phyloP scores from a whole-genome alignment of 139 green algal genomes.

The Chloropicon primus region DNA sequence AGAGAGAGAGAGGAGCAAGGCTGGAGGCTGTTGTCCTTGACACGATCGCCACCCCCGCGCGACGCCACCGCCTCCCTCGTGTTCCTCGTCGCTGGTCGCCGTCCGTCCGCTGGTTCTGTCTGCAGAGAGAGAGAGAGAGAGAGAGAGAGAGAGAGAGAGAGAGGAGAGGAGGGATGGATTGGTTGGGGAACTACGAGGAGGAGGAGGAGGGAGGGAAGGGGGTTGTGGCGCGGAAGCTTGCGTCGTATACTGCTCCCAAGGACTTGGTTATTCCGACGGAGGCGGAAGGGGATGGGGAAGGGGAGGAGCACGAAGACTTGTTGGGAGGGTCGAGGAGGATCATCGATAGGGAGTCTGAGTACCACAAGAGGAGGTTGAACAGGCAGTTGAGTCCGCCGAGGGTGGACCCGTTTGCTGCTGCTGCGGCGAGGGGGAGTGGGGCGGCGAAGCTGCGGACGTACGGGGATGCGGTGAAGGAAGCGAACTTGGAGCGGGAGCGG shows the following conservation, averaged over 20 bases:
- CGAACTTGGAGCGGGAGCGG: conserved; percentile 60
- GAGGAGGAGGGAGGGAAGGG: neutral
- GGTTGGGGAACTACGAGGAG: no score
- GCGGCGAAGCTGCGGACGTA: neutral
- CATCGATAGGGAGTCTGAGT: conserved; percentile 82
- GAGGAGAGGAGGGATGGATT: no score
- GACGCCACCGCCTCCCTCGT: no score
- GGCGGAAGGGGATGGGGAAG: conserved; percentile 26
- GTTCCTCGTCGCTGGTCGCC: no score
- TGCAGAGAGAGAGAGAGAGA: no score
- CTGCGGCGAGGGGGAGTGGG: neutral
- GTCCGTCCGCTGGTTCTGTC: no score
- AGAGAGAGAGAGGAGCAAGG: no score
- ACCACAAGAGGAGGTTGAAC: conserved; percentile 56
- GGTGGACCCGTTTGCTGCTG: conserved; percentile 67
- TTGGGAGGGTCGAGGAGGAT: conserved; percentile 31
- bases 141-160: no score
- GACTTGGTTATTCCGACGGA: conserved; percentile 41
- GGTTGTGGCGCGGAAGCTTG: conserved; percentile 32
- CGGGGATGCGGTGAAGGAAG: conserved; percentile 68
- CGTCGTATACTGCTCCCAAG: conserved; percentile 61
- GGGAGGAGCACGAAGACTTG: neutral
- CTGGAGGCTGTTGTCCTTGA: no score
- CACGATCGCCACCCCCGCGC: no score
- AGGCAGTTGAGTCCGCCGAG: conserved; percentile 73